phyloP scores from a whole-genome alignment of 176 grass and related monocot species.

The Ampelocalamus luodianensis region DNA sequence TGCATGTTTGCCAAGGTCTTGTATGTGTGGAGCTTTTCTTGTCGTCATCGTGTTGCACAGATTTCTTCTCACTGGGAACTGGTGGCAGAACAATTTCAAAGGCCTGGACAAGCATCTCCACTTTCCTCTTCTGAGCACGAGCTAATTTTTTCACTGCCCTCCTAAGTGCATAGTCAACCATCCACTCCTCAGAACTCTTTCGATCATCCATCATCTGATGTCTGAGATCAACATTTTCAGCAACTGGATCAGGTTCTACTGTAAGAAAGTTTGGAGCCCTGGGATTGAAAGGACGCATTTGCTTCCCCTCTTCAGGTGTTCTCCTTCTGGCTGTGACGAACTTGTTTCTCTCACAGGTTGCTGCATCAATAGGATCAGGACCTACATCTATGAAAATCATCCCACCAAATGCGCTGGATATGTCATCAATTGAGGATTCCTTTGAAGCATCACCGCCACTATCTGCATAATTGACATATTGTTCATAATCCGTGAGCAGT shows the following conservation, averaged over 20 bases:
- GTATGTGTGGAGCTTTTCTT: constrained; percentile 24
- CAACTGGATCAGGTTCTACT: constrained; percentile 52
- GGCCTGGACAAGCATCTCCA: constrained; percentile 85
- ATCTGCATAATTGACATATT: neutral
- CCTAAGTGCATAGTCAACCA: constrained; percentile 86
- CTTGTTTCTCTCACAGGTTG: constrained; percentile 43
- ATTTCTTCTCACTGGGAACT: constrained; percentile 12
- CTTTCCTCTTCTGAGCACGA: constrained; percentile 67
- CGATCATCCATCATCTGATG: constrained; percentile 66
- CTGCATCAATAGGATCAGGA: constrained; percentile 21
- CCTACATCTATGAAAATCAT: constrained; percentile 53
- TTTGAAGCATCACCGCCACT: neutral
- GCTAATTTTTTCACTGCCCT: constrained; percentile 67
- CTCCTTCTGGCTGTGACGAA: constrained; percentile 44
- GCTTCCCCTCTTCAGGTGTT: constrained; percentile 33
- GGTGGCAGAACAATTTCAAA: constrained; percentile 76
- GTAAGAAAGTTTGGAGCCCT: constrained; percentile 67
- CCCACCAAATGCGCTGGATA: constrained; percentile 49
- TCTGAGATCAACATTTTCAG: constrained; percentile 81
- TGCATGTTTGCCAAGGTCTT: constrained; percentile 52
- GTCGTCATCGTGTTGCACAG: constrained; percentile 27
- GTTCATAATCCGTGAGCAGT: neutral
- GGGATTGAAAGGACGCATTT: constrained; percentile 63
- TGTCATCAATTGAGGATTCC: constrained; percentile 49
- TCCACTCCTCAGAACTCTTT: constrained; percentile 82